Percentiles rank a stretch among this genome's conserved stretches.
Conservation (phyloP, 2,329 filamentous ascomycete genomes). For the Plenodomus lindquistii region DNA sequence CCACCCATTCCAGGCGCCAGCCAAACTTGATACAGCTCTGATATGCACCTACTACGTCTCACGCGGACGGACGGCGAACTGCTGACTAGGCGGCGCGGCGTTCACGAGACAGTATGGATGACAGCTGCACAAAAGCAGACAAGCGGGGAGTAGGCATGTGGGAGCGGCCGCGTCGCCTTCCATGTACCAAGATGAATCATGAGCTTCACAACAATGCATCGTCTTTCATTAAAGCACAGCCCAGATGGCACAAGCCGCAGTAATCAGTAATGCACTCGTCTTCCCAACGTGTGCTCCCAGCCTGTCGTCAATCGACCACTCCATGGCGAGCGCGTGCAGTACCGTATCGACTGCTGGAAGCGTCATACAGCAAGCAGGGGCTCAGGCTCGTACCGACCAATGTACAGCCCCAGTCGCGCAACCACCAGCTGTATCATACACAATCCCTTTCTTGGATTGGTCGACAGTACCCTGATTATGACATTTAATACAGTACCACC, state of each 20-base stretch:
- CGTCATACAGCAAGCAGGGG: constrained; percentile 10
- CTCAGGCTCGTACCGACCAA: no score
- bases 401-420: no score
- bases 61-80: constrained; percentile 18
- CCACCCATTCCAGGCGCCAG: not conserved
- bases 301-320: not conserved
- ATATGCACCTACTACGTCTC: constrained; percentile 15
- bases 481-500: constrained; percentile 10
- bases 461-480: no score
- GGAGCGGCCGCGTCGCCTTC: not conserved
- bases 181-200: no score
- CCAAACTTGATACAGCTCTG: constrained; percentile 1
- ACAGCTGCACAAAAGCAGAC: constrained; percentile 5
- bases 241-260: no score
- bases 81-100: constrained; percentile 14
- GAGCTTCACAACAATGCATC: not conserved
- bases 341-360: constrained; percentile 1
- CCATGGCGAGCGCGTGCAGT: not conserved
- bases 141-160: constrained; percentile 13
- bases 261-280: not conserved
- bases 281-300: not conserved
- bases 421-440: no score
- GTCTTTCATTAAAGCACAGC: not conserved
- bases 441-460: no score
- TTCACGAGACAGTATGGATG: not conserved